Percentiles rank a stretch among this genome's conserved stretches.
Evolutionary conservation across 192 early-diverging fungal species (phyloP).

Genomic region (Rhizophagus prolifer): DNA sequence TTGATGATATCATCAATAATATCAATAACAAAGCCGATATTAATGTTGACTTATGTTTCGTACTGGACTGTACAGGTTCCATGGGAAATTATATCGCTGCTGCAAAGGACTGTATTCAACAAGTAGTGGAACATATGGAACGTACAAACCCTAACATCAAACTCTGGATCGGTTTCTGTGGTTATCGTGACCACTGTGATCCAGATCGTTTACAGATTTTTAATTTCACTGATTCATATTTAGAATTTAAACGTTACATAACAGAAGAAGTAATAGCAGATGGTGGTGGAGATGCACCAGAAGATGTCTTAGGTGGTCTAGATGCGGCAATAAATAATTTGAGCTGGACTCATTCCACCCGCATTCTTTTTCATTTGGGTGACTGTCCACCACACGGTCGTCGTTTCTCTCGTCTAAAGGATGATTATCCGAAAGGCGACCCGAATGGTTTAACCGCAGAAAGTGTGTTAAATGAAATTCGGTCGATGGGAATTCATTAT

Average conservation of each 20-base stretch:
- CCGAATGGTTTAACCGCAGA: constrained; percentile 23
- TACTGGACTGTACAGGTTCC: constrained; percentile 1
- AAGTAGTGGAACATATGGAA: constrained; percentile 5
- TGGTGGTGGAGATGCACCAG: constrained; percentile 27
- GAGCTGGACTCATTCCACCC: constrained; percentile 4
- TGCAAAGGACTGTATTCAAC: constrained; percentile 13
- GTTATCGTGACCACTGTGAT: constrained; percentile 9
- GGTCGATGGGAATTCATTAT: constrained; percentile 1
- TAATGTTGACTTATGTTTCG: neutral
- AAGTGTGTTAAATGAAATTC: constrained; percentile 15
- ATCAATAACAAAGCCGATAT: neutral
- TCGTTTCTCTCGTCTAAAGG: neutral
- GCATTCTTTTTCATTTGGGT: constrained; percentile 22
- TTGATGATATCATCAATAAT: neutral
- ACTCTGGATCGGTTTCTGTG: neutral
- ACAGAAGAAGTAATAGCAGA: neutral
- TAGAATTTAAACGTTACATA: neutral
- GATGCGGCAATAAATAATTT: constrained; percentile 8
- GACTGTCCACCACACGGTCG: constrained; percentile 30
- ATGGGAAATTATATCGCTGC: constrained; percentile 6
- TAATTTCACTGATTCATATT: too few species aligned
- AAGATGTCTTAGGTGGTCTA: constrained; percentile 30
- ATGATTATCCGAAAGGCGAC: constrained; percentile 19
- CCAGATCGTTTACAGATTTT: constrained; percentile 1
- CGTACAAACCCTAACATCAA: constrained; percentile 8